These are phyloP conservation scores for Chamaenerion angustifolium DNA, from an alignment of 345 rosid species.

Conservation along the genomic window DNA sequence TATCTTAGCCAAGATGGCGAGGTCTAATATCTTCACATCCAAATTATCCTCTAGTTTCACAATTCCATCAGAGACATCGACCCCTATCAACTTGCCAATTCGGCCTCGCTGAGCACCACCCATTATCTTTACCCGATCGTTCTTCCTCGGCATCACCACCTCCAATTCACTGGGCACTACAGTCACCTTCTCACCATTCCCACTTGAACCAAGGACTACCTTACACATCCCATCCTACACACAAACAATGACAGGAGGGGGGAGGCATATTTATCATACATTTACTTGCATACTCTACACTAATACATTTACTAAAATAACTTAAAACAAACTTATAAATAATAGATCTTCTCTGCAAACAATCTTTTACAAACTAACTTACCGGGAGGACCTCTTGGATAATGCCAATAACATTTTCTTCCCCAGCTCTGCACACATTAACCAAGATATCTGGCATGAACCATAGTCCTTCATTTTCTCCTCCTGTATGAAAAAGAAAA, in stretches of 20 bases:
- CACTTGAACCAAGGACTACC: constrained; percentile 49
- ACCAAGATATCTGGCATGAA: constrained; percentile 84
- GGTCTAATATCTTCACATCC: constrained; percentile 82
- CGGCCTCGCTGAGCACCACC: constrained; percentile 76
- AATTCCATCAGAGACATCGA: constrained; percentile 80
- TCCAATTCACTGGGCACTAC: constrained; percentile 45
- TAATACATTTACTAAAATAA: too few species aligned
- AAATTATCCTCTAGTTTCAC: constrained; percentile 75
- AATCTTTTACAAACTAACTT: constrained; percentile 16
- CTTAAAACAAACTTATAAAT: too few species aligned
- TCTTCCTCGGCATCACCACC: constrained; percentile 58
- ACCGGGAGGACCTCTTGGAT: constrained; percentile 76
- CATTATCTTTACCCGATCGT: constrained; percentile 73
- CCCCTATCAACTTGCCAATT: constrained; percentile 81
- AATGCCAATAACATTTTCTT: constrained; percentile 47
- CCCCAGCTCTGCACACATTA: constrained; percentile 49
- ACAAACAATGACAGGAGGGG: too few species aligned
- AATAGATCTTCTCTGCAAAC: too few species aligned
- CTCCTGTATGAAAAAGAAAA: constrained; percentile 33
- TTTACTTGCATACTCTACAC: too few species aligned
- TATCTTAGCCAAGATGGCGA: constrained; percentile 60
- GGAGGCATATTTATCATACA: too few species aligned
- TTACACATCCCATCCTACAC: constrained; percentile 73
- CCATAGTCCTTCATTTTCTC: constrained; percentile 72
- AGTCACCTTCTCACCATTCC: constrained; percentile 40